Evolutionary conservation across 208 protist species (phyloP).

Genomic region (Leishmania aethiopica): DNA sequence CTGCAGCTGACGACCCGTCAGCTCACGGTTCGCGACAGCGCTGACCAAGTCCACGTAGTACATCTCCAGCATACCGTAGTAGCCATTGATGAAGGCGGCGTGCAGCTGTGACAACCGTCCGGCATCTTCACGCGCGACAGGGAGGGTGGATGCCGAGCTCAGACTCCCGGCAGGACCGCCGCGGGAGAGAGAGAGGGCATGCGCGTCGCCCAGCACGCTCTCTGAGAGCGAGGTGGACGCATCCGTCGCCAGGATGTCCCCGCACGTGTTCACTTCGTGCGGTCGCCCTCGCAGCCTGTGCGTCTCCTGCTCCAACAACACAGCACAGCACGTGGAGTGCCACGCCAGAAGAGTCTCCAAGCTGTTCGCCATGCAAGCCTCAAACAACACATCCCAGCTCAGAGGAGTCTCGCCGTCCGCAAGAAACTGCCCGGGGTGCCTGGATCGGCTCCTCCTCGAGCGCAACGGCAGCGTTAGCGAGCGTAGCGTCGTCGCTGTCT

Average conservation of each 20-base stretch:
- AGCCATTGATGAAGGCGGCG: constrained; percentile 28
- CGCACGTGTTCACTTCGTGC: background rate
- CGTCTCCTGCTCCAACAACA: constrained; percentile 27
- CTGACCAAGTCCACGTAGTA: constrained; percentile 71
- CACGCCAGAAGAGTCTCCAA: constrained; percentile 25
- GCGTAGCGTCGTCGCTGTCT: constrained; percentile 5
- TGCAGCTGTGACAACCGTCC: constrained; percentile 19
- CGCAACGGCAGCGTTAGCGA: background rate
- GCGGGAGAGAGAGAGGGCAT: constrained; percentile 1
- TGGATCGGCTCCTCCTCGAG: background rate
- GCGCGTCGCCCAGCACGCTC: background rate
- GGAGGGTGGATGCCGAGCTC: constrained; percentile 19
- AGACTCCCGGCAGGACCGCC: background rate
- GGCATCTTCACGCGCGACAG: constrained; percentile 2
- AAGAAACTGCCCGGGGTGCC: background rate
- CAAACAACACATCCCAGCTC: constrained; percentile 19
- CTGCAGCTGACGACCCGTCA: constrained; percentile 41
- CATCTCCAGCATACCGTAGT: constrained; percentile 55
- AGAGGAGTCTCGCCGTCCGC: constrained; percentile 6
- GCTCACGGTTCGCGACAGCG: constrained; percentile 45
- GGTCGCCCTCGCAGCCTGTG: background rate
- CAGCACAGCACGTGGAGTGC: constrained; percentile 37
- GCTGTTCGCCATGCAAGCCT: constrained; percentile 9
- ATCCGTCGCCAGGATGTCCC: background rate
- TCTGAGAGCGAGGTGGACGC: background rate